Base-by-base conservation (phyloP, 2,329 filamentous ascomycete genomes). In the Arthrobotrys conoides region DNA sequence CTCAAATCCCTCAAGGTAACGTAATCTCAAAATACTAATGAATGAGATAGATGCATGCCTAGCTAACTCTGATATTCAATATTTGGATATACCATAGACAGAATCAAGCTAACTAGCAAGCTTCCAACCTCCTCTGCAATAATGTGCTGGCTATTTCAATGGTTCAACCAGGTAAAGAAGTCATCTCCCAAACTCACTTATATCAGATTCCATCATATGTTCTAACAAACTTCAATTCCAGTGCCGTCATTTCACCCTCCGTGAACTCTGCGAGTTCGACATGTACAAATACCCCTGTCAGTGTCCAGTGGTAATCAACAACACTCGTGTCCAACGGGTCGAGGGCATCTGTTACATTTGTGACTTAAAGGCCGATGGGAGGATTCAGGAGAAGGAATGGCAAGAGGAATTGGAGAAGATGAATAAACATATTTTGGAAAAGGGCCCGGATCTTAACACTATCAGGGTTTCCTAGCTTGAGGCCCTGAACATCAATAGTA, bases 71-170 rank as follows among this genome's bases (percentile, higher is more conserved):
- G 3, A 30, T 30, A 30, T 30, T 36, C 33, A 1, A 36, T 12
- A 36, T 24, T 18, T 20, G 36, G 30, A 5, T 18, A 48, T 41
- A 41, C 2, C n/a, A n/a, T n/a, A n/a, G n/a, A 16, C 12, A 12
- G 12, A 16, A 16, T n/a, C 38, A 41, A 41, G 3, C 14, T 3
- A 14, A 4, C 38, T n/a, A n/a, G n/a, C n/a, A n/a, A n/a, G n/a
- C n/a, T n/a, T n/a, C n/a, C n/a, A n/a, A 10, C 6, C 12, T 38
- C 38, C 44, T 10, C 48, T 8, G 16, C 9, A 49, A 66, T 30
- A 14, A 77, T 77, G 73, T 77, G 73, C 67, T 77, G 63, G 53
- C 10, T 77, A 2, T 68, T 77, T 20, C 67, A 71, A 41, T 77
- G 73, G 73, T 77, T 77, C 44, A 46, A 24, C 14, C 71, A 51